Evolutionary conservation across 2,329 filamentous ascomycete species (phyloP).

Genomic region (Exserohilum rostratum): DNA sequence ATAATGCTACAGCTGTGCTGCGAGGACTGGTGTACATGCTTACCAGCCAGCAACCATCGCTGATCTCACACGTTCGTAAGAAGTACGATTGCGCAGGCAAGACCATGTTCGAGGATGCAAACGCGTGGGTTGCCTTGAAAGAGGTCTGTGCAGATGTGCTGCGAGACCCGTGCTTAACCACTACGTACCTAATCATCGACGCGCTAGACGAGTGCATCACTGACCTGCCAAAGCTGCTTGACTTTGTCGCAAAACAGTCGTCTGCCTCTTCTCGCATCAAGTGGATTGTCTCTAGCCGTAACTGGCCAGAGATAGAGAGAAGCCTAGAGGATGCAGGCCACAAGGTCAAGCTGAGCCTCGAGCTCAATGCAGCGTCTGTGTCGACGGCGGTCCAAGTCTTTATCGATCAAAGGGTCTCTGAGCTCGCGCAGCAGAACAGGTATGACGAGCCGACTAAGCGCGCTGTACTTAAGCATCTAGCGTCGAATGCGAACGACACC

Average conservation of each 20-base stretch:
- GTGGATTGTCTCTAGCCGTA: not conserved
- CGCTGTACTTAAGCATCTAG: slow-evolving; percentile 25
- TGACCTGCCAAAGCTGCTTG: not conserved
- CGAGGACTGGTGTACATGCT: slow-evolving; percentile 54
- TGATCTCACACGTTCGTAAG: slow-evolving; percentile 26
- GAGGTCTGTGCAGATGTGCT: slow-evolving; percentile 52
- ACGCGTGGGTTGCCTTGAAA: slow-evolving; percentile 24
- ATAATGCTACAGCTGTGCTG: slow-evolving; percentile 50
- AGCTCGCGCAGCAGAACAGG: slow-evolving; percentile 15
- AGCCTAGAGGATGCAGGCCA: not conserved
- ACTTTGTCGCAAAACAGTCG: not conserved
- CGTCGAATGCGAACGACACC: slow-evolving; percentile 26
- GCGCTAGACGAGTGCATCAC: slow-evolving; percentile 20
- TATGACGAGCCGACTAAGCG: slow-evolving; percentile 47
- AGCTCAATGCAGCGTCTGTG: slow-evolving; percentile 26
- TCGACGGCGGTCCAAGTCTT: slow-evolving; percentile 46
- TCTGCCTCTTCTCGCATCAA: not conserved
- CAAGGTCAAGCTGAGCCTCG: not conserved
- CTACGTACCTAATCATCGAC: slow-evolving; percentile 17
- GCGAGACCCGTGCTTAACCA: slow-evolving; percentile 33
- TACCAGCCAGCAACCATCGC: slow-evolving; percentile 38
- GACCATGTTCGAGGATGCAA: slow-evolving; percentile 37
- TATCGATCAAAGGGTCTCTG: slow-evolving; percentile 44
- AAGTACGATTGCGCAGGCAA: slow-evolving; percentile 34
- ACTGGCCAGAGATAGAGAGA: not conserved